Evolutionary conservation across 495 filamentous ascomycete species (phyloP), one percentile per base, ranked within the genome.

Genomic region (Thermothielavioides terrestris): DNA sequence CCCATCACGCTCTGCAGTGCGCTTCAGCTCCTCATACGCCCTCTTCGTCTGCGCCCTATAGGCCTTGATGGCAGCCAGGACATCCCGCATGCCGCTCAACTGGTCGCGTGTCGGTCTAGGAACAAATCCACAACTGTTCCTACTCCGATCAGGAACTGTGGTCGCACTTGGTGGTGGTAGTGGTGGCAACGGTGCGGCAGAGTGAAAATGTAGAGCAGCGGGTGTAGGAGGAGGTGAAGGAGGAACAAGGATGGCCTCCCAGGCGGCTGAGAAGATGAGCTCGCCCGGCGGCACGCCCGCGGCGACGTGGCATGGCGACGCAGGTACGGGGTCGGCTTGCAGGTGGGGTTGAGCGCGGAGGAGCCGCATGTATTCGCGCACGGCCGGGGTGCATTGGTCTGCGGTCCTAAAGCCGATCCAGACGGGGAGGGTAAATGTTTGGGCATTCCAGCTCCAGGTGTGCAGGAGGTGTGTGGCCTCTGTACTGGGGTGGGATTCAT

Each of bases 281-380:
- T 46, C 42, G 1, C 66, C 49, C 7, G 56, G 30, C 17, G 72
- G 72, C 38, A 68, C 68, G 7, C 72, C 72, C 0, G 71, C 66
- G 1, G 54, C 58, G 10, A 71, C 56, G 28, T 75, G 70, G 39
- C 51, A 58, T 3, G 71, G 70, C 10, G 62, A 62, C 7, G 66
- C 70, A 4, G 71, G 71, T 7, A 56, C 58, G 12, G 64, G 40
- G 26, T 58, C 40, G 25, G 48, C 21, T n/a, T 56, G 56, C 3
- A 73, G 42, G 4, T 37, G 30, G 1, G 52, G 25, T n/a, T 65
- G 14, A 37, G 21, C 23, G 22, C 58, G 57, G 18, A 69, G 44
- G 48, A 68, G 61, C 34, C 55, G 61, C 57, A 65, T 64, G 54
- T 75, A 75, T 27, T 61, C 65, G 31, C 59, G 62, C 39, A 68